phyloP scores from a whole-genome alignment of 2,329 filamentous ascomycete species.

The Biscogniauxia sp. region DNA sequence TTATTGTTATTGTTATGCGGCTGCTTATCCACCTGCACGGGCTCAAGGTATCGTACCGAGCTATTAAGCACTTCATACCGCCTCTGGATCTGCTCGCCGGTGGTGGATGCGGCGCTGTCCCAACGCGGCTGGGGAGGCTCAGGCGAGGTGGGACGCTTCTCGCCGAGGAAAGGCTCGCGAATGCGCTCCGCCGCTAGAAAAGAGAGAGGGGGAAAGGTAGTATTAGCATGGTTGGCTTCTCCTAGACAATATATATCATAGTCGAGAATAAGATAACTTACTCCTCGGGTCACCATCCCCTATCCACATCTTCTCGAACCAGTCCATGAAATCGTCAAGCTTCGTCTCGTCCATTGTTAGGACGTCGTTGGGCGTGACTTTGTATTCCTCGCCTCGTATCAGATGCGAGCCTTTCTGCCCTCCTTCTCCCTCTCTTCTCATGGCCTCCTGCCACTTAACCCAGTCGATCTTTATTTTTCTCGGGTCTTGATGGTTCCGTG shows the following conservation, averaged over 20 bases:
- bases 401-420: constrained; percentile 9
- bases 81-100: constrained; percentile 9
- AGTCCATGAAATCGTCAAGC: constrained; percentile 75
- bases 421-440: constrained; percentile 33
- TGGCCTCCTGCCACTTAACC: constrained; percentile 62
- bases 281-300: constrained; percentile 41
- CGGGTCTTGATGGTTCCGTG: constrained; percentile 53
- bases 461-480: constrained; percentile 67
- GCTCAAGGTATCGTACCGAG: constrained; percentile 16
- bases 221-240: not conserved
- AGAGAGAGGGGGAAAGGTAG: constrained; percentile 1
- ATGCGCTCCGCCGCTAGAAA: constrained; percentile 23
- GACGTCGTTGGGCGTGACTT: constrained; percentile 29
- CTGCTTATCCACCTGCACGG: not conserved
- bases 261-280: constrained; percentile 20
- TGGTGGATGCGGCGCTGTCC: too few relatives aligned
- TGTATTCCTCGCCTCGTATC: constrained; percentile 29
- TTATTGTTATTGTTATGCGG: not conserved
- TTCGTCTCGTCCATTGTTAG: constrained; percentile 53
- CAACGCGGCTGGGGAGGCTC: not conserved
- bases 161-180: constrained; percentile 22
- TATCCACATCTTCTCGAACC: constrained; percentile 69
- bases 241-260: not conserved
- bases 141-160: constrained; percentile 11
- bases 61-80: constrained; percentile 22